These are phyloP conservation scores for Phytophthora lateralis DNA, from an alignment of 352 stramenopile genomes.

Conservation along the genomic window DNA sequence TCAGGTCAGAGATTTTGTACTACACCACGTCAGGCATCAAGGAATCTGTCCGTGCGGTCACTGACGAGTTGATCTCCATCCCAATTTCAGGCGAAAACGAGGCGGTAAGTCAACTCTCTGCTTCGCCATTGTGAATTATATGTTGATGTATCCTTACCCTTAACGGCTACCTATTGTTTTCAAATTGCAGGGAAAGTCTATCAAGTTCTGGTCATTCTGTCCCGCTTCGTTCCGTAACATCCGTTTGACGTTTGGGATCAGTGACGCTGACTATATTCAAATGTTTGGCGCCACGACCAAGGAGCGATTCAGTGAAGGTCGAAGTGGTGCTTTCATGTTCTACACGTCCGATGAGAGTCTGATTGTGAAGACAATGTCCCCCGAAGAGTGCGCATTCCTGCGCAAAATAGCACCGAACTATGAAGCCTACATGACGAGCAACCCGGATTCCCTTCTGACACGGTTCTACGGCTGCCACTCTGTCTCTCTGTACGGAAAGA, in stretches of 20 bases:
- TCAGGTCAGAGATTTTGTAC: constrained; percentile 90
- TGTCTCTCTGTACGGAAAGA: constrained; percentile 89
- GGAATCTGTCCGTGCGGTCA: constrained; percentile 76
- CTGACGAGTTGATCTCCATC: constrained; percentile 78
- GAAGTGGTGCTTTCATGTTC: constrained; percentile 93
- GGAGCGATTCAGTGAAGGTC: constrained; percentile 88
- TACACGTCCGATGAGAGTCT: constrained; percentile 88
- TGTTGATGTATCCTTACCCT: not conserved
- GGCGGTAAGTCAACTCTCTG: constrained; percentile 37
- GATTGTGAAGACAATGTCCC: constrained; percentile 92
- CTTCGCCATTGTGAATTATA: not conserved
- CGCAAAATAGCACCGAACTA: constrained; percentile 88
- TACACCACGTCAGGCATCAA: constrained; percentile 92
- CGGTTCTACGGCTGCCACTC: constrained; percentile 92
- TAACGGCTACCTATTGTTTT: not conserved
- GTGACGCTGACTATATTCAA: constrained; percentile 79
- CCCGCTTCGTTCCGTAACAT: constrained; percentile 88
- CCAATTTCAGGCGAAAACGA: constrained; percentile 81
- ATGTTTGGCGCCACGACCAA: constrained; percentile 89
- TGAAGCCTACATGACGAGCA: constrained; percentile 83
- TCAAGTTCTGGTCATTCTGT: constrained; percentile 91
- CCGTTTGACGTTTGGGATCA: constrained; percentile 82
- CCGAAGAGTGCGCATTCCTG: constrained; percentile 86
- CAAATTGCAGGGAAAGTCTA: constrained; percentile 59
- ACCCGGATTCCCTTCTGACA: constrained; percentile 85